phyloP scores from a whole-genome alignment of 2,329 filamentous ascomycete genomes.

The Cucurbitaria berberidis region DNA sequence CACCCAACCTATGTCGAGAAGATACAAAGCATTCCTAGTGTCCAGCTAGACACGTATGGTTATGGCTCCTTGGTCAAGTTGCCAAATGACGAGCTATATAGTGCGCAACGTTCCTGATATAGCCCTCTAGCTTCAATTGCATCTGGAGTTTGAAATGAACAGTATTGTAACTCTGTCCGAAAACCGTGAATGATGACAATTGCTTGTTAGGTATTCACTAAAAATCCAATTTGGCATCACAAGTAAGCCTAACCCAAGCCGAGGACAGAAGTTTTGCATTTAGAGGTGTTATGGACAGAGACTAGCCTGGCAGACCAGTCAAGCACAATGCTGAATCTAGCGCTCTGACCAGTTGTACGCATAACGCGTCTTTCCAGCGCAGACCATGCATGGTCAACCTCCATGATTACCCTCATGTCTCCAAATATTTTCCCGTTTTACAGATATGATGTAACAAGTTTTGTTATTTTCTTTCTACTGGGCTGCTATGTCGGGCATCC shows the following conservation, averaged over 20 bases:
- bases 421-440: constrained; percentile 21
- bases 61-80: background rate
- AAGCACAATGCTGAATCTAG: constrained; percentile 1
- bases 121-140: background rate
- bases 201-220: background rate
- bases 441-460: constrained; percentile 11
- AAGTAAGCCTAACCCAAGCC: background rate
- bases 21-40: background rate
- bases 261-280: constrained; percentile 12
- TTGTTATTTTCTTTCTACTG: constrained; percentile 28
- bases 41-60: background rate
- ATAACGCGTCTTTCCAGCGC: constrained; percentile 3
- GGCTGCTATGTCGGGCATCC: constrained; percentile 5
- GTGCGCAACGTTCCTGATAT: background rate
- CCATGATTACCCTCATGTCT: constrained; percentile 17
- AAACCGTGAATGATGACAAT: too few species aligned
- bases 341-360: background rate
- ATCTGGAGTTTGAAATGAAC: too few species aligned
- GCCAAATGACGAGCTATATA: background rate
- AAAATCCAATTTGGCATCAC: background rate
- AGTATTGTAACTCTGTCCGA: too few species aligned
- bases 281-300: constrained; percentile 6
- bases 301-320: background rate
- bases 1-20: constrained; percentile 3
- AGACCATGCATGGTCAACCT: constrained; percentile 7